phyloP scores from a whole-genome alignment of 2,329 filamentous ascomycete genomes.

The Penicillium sp. region DNA sequence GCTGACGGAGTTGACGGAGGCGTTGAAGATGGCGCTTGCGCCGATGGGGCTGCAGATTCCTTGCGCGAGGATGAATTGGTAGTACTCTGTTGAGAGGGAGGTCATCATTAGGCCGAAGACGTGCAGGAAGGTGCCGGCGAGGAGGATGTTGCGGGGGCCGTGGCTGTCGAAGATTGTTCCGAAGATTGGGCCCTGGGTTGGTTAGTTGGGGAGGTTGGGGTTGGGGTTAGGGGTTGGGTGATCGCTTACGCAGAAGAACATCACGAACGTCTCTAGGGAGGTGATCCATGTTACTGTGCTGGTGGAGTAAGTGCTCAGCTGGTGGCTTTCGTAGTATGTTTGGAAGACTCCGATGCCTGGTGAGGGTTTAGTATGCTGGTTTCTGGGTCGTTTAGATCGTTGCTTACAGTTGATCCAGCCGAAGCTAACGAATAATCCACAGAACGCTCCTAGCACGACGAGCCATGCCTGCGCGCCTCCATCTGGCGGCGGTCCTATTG shows the following conservation, averaged over 20 bases:
- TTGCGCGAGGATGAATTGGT: slow-evolving; percentile 59
- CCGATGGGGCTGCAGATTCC: slow-evolving; percentile 57
- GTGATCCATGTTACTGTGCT: slow-evolving; percentile 66
- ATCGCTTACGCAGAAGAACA: slow-evolving; percentile 27
- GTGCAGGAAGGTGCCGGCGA: slow-evolving; percentile 55
- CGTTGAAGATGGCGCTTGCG: slow-evolving; percentile 53
- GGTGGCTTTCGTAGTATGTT: slow-evolving; percentile 57
- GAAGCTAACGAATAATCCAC: slow-evolving; percentile 52
- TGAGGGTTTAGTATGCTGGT: not conserved
- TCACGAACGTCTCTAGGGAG: slow-evolving; percentile 44
- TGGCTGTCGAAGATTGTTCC: slow-evolving; percentile 66
- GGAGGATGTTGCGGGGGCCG: slow-evolving; percentile 58
- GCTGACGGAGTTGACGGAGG: slow-evolving; percentile 37
- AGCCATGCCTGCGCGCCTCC: slow-evolving; percentile 36
- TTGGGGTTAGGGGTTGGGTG: not conserved
- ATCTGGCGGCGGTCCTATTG: slow-evolving; percentile 28
- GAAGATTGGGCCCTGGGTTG: slow-evolving; percentile 56
- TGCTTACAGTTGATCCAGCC: slow-evolving; percentile 53
- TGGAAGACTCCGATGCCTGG: slow-evolving; percentile 43
- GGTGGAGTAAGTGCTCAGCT: slow-evolving; percentile 52
- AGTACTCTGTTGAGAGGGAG: slow-evolving; percentile 56
- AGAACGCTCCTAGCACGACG: slow-evolving; percentile 54
- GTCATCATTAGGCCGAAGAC: slow-evolving; percentile 64
- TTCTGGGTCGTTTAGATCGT: not conserved
- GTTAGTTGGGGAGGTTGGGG: not conserved